Evolutionary conservation across 2,329 filamentous ascomycete species (phyloP).

Genomic region (Hymenotorrendiella dingleyae): DNA sequence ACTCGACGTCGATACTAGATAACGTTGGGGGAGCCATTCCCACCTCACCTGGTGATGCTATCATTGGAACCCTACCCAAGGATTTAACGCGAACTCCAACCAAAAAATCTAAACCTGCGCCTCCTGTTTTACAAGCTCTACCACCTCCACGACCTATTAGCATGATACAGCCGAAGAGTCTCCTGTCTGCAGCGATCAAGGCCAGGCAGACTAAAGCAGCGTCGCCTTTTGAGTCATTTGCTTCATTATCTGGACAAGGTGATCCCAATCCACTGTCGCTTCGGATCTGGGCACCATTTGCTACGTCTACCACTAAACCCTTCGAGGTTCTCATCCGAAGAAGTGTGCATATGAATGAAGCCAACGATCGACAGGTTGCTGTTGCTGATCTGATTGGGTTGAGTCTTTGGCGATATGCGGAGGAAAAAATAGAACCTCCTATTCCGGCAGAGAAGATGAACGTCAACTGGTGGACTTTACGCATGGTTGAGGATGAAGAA

Average conservation of each 20-base stretch:
- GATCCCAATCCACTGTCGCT: conserved; percentile 71
- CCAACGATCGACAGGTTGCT: conserved; percentile 55
- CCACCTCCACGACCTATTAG: conserved; percentile 66
- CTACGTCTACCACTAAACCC: conserved; percentile 56
- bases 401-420: conserved; percentile 69
- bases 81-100: conserved; percentile 58
- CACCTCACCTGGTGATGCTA: conserved; percentile 47
- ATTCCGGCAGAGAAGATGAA: conserved; percentile 62
- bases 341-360: conserved; percentile 62
- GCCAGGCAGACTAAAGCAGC: conserved; percentile 64
- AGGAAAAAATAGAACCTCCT: conserved; percentile 66
- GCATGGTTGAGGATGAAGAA: conserved; percentile 80
- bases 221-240: conserved; percentile 72
- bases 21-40: conserved; percentile 53
- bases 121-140: conserved; percentile 55
- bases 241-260: conserved; percentile 69
- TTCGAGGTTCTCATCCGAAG: conserved; percentile 68
- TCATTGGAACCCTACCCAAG: conserved; percentile 59
- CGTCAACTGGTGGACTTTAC: conserved; percentile 75
- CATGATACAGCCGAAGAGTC: conserved; percentile 62
- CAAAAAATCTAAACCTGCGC: conserved; percentile 52
- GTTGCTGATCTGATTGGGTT: conserved; percentile 80
- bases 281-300: conserved; percentile 72
- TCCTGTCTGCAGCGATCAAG: conserved; percentile 66
- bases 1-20: conserved; percentile 66